A percentile compares a stretch with the other conserved stretches of the same genome.
These are phyloP conservation scores for Phellopilus nigrolimitatus DNA, from an alignment of 1,284 basidiomycete species.

Conservation along the genomic window DNA sequence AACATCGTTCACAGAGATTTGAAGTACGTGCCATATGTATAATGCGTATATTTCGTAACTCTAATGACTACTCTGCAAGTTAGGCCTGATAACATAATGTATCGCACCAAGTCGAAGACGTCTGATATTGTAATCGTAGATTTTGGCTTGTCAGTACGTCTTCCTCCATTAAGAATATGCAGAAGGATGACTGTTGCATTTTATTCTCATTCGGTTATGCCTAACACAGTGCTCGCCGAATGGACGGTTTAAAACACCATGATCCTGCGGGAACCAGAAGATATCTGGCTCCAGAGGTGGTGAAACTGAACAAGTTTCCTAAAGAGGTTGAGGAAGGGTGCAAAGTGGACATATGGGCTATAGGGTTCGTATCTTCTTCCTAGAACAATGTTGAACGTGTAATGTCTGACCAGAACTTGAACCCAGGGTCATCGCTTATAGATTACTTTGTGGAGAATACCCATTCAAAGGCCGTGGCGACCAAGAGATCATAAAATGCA, in stretches of 20 bases:
- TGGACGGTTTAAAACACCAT: neutral
- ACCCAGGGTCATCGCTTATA: too few species aligned
- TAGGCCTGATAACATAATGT: conserved; percentile 3
- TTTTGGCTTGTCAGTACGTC: conserved; percentile 3
- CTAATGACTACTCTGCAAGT: neutral
- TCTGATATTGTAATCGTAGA: neutral
- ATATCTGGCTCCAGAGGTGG: neutral
- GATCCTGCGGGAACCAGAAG: neutral
- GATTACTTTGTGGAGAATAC: too few species aligned
- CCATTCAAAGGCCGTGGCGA: too few species aligned
- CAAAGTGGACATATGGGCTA: conserved; percentile 2
- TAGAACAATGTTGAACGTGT: neutral
- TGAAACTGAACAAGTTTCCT: neutral
- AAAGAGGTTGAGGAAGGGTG: too few species aligned
- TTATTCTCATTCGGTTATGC: neutral
- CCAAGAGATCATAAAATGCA: too few species aligned
- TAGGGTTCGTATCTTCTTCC: conserved; percentile 4
- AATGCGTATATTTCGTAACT: neutral
- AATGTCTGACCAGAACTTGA: neutral
- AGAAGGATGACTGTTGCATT: neutral
- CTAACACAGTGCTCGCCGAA: neutral
- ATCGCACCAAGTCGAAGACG: neutral
- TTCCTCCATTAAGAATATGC: neutral
- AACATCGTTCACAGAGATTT: conserved; percentile 7
- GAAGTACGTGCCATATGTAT: neutral